Conservation (phyloP, 805 yeast genomes). For the Tetrapisispora iriomotensis region DNA sequence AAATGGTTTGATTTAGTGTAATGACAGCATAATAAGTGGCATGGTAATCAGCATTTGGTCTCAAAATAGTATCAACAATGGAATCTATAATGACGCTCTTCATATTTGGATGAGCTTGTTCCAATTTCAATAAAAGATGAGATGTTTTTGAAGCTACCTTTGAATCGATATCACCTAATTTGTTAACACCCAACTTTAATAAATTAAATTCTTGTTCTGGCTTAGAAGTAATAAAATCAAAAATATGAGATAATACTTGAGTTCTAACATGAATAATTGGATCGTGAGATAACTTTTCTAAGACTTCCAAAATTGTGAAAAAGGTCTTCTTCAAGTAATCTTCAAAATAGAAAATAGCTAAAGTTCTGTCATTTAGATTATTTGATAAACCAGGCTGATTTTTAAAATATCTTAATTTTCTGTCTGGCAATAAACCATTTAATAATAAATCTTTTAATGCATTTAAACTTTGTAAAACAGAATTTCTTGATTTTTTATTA, state of each 20-base stretch:
- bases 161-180: slow-evolving; percentile 85
- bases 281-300: slow-evolving; percentile 82
- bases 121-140: slow-evolving; percentile 62
- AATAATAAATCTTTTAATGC: slow-evolving; percentile 83
- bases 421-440: slow-evolving; percentile 75
- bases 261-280: slow-evolving; percentile 81
- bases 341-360: slow-evolving; percentile 77
- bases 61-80: slow-evolving; percentile 69
- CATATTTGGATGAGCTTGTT: slow-evolving; percentile 95
- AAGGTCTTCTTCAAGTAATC: slow-evolving; percentile 73
- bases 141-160: slow-evolving; percentile 87
- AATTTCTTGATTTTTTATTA: slow-evolving; percentile 85
- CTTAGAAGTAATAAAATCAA: slow-evolving; percentile 69
- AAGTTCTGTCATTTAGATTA: slow-evolving; percentile 40
- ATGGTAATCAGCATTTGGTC: slow-evolving; percentile 71
- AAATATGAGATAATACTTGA: slow-evolving; percentile 64
- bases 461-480: slow-evolving; percentile 81
- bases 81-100: slow-evolving; percentile 69
- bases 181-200: slow-evolving; percentile 80
- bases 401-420: slow-evolving; percentile 71
- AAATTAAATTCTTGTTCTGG: slow-evolving; percentile 96
- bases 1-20: slow-evolving; percentile 86
- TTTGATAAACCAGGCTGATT: slow-evolving; percentile 51
- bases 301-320: slow-evolving; percentile 62
- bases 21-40: slow-evolving; percentile 80